Conservation (phyloP, 352 stramenopile genomes). For the Achlya hypogyna region DNA sequence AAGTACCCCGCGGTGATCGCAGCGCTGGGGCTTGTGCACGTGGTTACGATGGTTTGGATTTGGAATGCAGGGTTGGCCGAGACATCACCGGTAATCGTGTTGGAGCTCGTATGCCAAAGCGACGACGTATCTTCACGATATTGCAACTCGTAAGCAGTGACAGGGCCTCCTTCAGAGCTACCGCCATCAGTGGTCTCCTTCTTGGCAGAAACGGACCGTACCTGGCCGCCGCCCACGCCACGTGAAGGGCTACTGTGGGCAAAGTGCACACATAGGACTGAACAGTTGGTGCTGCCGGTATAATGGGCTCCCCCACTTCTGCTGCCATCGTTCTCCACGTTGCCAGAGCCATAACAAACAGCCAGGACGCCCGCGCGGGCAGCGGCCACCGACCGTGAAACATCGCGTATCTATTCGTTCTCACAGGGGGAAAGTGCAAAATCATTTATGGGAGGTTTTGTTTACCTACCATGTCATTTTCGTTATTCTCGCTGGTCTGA, state of each 20-base stretch:
- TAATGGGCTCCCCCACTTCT: no score
- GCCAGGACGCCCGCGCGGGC: no score
- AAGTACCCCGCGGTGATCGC: slow-evolving; percentile 1
- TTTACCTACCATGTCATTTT: no score
- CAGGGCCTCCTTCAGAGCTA: neutral
- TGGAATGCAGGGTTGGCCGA: neutral
- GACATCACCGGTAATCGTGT: neutral
- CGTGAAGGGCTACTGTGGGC: neutral
- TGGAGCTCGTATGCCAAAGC: neutral
- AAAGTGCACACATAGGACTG: neutral
- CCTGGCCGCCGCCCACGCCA: neutral
- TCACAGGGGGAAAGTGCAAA: no score
- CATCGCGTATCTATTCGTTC: no score
- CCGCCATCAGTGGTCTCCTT: neutral
- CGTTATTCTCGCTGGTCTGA: no score
- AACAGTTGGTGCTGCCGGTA: no score
- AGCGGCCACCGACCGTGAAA: no score
- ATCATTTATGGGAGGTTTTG: no score
- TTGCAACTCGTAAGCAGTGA: neutral
- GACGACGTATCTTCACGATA: neutral
- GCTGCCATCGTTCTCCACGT: no score
- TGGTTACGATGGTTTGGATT: slow-evolving; percentile 1
- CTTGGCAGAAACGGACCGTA: neutral
- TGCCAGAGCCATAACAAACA: no score
- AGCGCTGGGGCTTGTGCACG: neutral